phyloP scores from a whole-genome alignment of 306 rosid species.

The Cucumis cinereus region DNA sequence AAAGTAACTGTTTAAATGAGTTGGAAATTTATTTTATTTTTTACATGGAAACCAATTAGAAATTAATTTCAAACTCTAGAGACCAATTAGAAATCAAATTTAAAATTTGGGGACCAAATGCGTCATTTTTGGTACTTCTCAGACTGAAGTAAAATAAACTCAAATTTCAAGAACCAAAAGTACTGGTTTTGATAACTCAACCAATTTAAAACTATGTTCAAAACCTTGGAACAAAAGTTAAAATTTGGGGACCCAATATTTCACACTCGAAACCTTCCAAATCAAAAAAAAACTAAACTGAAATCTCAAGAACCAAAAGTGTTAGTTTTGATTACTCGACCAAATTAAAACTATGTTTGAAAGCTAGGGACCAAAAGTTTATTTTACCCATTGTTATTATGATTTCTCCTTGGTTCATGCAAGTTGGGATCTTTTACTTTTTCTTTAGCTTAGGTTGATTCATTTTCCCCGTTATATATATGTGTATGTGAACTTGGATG shows the following conservation, averaged over 20 bases:
- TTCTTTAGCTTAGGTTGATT: not conserved
- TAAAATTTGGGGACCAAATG: not conserved
- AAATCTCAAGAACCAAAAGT: not conserved
- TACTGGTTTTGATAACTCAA: not conserved
- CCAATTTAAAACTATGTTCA: not conserved
- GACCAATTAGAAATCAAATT: not conserved
- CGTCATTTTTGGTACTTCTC: not conserved
- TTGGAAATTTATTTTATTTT: not conserved
- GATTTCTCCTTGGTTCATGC: not conserved
- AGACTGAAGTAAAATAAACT: no score
- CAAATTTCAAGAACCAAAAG: not conserved
- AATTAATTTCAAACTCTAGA: not conserved
- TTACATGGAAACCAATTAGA: not conserved
- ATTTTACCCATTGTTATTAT: not conserved
- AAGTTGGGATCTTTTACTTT: not conserved
- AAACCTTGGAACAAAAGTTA: not conserved
- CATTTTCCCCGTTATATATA: not conserved
- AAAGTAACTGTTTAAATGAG: not conserved
- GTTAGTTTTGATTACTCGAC: not conserved
- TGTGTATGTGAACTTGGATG: not conserved
- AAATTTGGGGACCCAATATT: not conserved
- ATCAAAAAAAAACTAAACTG: no score
- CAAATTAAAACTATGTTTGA: no score
- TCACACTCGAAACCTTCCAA: not conserved
- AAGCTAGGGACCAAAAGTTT: not conserved